phyloP scores from a whole-genome alignment of 2,329 filamentous ascomycete genomes.

The Fusarium sublunatum region DNA sequence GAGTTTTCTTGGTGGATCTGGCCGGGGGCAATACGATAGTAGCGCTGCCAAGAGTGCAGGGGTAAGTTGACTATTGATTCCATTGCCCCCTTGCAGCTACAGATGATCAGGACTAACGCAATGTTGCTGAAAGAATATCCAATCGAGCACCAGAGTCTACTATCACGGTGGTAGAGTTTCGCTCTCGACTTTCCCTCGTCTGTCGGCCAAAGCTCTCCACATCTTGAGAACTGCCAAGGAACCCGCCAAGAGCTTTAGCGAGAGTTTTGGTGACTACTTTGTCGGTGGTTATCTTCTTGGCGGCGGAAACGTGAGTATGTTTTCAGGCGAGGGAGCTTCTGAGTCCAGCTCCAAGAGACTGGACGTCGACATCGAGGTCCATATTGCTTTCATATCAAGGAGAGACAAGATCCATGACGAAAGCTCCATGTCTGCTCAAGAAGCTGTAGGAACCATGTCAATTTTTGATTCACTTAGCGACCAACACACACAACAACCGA shows the following conservation, averaged over 20 bases:
- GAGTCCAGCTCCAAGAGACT: conserved; percentile 1
- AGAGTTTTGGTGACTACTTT: conserved; percentile 10
- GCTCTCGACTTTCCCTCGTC: neutral
- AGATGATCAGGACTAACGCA: neutral
- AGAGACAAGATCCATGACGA: conserved; percentile 1
- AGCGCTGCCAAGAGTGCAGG: neutral
- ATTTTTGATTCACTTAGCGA: neutral
- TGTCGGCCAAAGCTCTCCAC: conserved; percentile 5
- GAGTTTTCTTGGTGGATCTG: neutral
- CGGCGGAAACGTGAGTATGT: conserved; percentile 1
- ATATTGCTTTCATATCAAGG: neutral
- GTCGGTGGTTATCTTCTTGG: conserved; percentile 12
- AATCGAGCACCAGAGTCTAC: neutral
- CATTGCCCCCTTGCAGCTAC: neutral
- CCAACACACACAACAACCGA: neutral
- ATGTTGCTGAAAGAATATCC: neutral
- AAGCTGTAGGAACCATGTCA: neutral
- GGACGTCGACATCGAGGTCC: conserved; percentile 2
- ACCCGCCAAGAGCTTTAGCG: conserved; percentile 2
- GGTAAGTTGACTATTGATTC: neutral
- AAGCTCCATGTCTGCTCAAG: neutral
- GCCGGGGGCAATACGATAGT: neutral
- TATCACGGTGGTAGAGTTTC: conserved; percentile 6
- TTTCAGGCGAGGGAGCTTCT: conserved; percentile 2
- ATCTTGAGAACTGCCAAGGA: neutral